phyloP scores from a whole-genome alignment of 2,329 filamentous ascomycete genomes.

The Ceratocystiopsis sp. region DNA sequence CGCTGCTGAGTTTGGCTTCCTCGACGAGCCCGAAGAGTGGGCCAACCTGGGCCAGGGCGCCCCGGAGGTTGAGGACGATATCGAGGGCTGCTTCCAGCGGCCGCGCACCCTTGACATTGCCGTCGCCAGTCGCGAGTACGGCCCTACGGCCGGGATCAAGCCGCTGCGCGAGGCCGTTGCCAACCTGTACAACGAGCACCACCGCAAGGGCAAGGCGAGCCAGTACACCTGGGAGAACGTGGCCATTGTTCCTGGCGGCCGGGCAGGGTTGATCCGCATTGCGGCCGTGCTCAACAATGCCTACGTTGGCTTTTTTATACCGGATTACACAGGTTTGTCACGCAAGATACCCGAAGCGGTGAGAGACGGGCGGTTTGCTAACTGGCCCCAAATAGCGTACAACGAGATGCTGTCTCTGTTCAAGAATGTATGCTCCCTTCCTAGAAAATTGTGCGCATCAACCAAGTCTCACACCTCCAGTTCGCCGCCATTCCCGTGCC shows the following conservation, averaged over 20 bases:
- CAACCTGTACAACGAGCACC: conserved; percentile 81
- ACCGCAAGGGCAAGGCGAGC: conserved; percentile 71
- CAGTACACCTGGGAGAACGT: conserved; percentile 97
- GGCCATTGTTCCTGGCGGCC: conserved; percentile 83
- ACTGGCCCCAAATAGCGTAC: conserved; percentile 43
- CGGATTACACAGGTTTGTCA: conserved; percentile 64
- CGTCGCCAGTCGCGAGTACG: conserved; percentile 71
- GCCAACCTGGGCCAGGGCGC: conserved; percentile 90
- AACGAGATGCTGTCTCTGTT: conserved; percentile 95
- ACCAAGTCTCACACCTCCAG: conserved; percentile 20
- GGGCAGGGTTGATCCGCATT: conserved; percentile 85
- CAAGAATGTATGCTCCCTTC: conserved; percentile 49
- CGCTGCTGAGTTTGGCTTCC: conserved; percentile 75
- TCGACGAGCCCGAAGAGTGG: conserved; percentile 68
- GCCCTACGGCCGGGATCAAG: conserved; percentile 87
- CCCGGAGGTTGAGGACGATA: conserved; percentile 85
- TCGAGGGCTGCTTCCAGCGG: conserved; percentile 72
- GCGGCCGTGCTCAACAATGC: conserved; percentile 86
- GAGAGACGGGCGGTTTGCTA: too few species aligned
- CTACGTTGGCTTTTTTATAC: conserved; percentile 86
- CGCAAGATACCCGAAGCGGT: too few species aligned
- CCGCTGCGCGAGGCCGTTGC: conserved; percentile 78
- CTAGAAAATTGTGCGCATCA: background rate
- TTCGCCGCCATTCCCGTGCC: conserved; percentile 80
- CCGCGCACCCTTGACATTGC: conserved; percentile 64